A percentile compares a stretch with the other conserved stretches of the same genome.
Conservation (phyloP, 208 protist species). For the Lotmaria passim region DNA sequence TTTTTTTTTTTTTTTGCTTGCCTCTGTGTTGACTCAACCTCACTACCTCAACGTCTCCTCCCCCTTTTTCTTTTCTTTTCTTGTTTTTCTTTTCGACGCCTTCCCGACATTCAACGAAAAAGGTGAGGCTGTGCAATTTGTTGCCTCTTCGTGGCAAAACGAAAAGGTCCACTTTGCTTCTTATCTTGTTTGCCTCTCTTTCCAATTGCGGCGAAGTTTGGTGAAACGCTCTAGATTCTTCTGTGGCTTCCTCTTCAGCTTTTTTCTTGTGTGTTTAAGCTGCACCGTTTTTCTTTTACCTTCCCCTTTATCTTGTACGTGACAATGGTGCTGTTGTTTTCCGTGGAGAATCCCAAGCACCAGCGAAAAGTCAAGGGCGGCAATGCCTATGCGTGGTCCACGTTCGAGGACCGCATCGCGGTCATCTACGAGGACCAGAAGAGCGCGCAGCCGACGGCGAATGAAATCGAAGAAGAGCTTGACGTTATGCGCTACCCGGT, state of each 20-base stretch:
- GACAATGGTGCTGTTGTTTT: conserved; percentile 19
- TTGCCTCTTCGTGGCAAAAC: too few species aligned
- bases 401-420: conserved; percentile 35
- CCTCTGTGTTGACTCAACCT: too few species aligned
- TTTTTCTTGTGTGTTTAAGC: too few species aligned
- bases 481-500: conserved; percentile 24
- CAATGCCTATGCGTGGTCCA: conserved; percentile 27
- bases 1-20: conserved; percentile 2
- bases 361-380: conserved; percentile 15
- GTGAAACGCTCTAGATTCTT: too few species aligned
- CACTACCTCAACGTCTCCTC: neutral
- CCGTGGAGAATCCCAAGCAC: conserved; percentile 16
- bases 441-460: conserved; percentile 12
- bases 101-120: too few species aligned
- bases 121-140: too few species aligned
- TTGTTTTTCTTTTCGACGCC: too few species aligned
- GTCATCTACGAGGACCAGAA: conserved; percentile 33
- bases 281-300: too few species aligned
- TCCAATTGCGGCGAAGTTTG: too few species aligned
- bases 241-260: too few species aligned
- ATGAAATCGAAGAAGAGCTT: conserved; percentile 32
- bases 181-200: too few species aligned
- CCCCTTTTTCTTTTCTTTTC: neutral
- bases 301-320: neutral
- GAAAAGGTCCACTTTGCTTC: too few species aligned